Evolutionary conservation across 306 rosid species (phyloP).

Genomic region (Quercus cerris): DNA sequence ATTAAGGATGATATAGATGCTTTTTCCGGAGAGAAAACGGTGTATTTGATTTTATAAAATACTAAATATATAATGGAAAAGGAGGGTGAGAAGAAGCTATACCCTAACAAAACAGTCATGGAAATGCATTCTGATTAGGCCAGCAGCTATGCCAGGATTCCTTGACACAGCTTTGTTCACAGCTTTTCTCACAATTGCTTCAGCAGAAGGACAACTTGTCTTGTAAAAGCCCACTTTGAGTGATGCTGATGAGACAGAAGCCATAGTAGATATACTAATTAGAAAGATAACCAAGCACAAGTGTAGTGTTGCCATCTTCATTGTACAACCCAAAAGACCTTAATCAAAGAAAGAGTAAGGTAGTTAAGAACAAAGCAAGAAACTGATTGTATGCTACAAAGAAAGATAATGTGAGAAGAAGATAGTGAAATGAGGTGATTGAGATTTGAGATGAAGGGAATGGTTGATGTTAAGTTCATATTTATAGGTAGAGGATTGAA

Average conservation of each 20-base stretch:
- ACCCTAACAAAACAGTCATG: conserved; percentile 50
- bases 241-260: conserved; percentile 18
- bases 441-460: not conserved
- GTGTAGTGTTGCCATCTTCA: not conserved
- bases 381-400: not conserved
- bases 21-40: too few relatives aligned
- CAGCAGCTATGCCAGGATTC: conserved; percentile 35
- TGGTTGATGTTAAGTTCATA: not conserved
- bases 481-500: not conserved
- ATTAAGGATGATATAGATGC: too few relatives aligned
- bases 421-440: not conserved
- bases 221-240: conserved; percentile 25
- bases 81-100: not conserved
- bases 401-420: not conserved
- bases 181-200: conserved; percentile 26
- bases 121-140: conserved; percentile 42
- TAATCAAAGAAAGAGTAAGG: too few relatives aligned
- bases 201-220: conserved; percentile 30
- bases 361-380: not conserved
- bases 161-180: conserved; percentile 24
- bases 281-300: conserved; percentile 10
- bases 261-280: not conserved
- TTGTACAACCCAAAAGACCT: not conserved
- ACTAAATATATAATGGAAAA: not conserved
- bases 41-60: too few relatives aligned